Evolutionary conservation across 805 yeast species (phyloP), one percentile per base, ranked within the genome.

Genomic region (Starmerella davenportii): DNA sequence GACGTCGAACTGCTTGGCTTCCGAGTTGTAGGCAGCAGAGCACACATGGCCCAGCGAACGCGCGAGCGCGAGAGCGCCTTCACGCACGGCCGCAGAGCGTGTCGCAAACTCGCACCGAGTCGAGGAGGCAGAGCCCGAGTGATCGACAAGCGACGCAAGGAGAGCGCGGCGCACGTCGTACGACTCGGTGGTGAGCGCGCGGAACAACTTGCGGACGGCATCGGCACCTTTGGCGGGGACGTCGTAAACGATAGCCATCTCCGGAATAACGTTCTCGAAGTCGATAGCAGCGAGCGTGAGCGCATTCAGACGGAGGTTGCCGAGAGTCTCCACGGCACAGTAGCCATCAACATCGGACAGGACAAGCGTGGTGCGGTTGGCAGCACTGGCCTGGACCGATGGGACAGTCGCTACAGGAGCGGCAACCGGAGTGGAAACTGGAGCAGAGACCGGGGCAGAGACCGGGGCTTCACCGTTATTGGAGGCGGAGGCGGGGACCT

Each of bases 131-230:
- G 46, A 40, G 16, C 68, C 68, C 42, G 57, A 54, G 9, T 65
- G 49, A 41, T 64, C 70, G 41, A 65, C 51, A 23, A 66, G 45
- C 43, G 69, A 70, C 21, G 69, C 68, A 38, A 66, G 37, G 44
- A 60, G 62, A 5, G 55, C 50, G 52, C 66, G 70, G 39, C 71
- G 59, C 23, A 63, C 62, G n/a, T 48, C 54, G 24, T 63, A 42
- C 24, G 56, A 49, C 37, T 64, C 70, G 36, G 47, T 36, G 42
- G 58, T 48, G 42, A 64, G 51, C 27, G 47, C 51, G 4, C 13
- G 8, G 32, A 29, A 29, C 5, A 29, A 7, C 11, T 7, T 14
- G 32, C 16, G 8, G 13, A 29, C 13, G 19, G 19, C 32, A 8
- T n/a, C 8, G 13, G 32, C 19, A 29, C 19, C 32, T 7, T 14